Evolutionary conservation across 768 basidiomycete genomes (phyloP).

Genomic region (Leccinum boreale): DNA sequence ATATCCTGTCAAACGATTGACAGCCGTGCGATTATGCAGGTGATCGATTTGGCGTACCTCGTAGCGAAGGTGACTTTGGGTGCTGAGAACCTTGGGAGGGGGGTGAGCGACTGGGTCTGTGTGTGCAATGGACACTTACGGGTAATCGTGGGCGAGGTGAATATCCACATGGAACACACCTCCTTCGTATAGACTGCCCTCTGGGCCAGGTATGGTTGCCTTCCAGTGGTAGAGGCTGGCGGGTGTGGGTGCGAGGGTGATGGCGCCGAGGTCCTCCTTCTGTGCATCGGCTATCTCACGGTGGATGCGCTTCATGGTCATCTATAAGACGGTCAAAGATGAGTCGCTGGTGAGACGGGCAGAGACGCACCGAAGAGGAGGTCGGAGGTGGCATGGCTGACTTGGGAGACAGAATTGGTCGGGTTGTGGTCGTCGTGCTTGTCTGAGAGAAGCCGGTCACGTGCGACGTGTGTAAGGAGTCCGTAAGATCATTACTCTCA

Average conservation of each 20-base stretch:
- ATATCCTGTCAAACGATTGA: constrained; percentile 51
- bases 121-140: constrained; percentile 40
- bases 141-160: constrained; percentile 68
- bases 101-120: constrained; percentile 1
- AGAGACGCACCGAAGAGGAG: constrained; percentile 23
- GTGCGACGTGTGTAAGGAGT: constrained; percentile 4
- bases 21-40: not conserved
- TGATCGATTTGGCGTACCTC: constrained; percentile 39
- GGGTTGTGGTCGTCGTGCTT: not conserved
- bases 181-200: constrained; percentile 80
- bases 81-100: constrained; percentile 61
- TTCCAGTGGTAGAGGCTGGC: constrained; percentile 71
- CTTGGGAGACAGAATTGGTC: not conserved
- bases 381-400: constrained; percentile 25
- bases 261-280: constrained; percentile 79
- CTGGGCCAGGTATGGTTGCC: constrained; percentile 76
- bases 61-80: constrained; percentile 76
- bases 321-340: constrained; percentile 32
- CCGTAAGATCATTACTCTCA: constrained; percentile 23
- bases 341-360: no score
- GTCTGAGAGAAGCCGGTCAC: constrained; percentile 11
- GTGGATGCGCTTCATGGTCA: constrained; percentile 78
- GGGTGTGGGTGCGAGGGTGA: constrained; percentile 62
- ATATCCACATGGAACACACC: constrained; percentile 72
- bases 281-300: constrained; percentile 76